A percentile compares a stretch with the other conserved stretches of the same genome.
Evolutionary conservation across 768 basidiomycete species (phyloP).

Genomic region (Xerocomus brunneocitrinus): DNA sequence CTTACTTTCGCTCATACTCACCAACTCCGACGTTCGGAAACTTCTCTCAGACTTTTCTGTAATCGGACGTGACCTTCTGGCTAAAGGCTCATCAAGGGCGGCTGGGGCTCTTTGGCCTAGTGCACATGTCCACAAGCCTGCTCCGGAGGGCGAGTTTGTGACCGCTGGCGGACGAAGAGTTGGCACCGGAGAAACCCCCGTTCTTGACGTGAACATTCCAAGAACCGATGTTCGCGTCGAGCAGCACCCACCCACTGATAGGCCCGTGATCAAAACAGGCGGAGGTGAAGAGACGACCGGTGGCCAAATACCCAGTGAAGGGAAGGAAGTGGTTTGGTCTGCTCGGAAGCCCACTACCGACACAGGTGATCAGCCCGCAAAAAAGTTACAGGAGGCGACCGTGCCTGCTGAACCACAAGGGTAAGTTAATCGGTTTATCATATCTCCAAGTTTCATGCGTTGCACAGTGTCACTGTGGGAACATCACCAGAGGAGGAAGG

Average conservation of each 20-base stretch:
- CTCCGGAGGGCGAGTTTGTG: slow-evolving; percentile 63
- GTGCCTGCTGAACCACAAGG: slow-evolving; percentile 4
- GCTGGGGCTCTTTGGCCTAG: slow-evolving; percentile 65
- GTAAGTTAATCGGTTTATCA: slow-evolving; percentile 8
- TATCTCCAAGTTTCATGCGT: background rate
- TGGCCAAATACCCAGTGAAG: slow-evolving; percentile 20
- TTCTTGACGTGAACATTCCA: slow-evolving; percentile 44
- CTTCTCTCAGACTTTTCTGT: slow-evolving; percentile 73
- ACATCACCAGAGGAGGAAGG: slow-evolving; percentile 30
- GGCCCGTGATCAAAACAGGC: slow-evolving; percentile 29
- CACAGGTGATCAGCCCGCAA: background rate
- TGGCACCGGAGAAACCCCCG: slow-evolving; percentile 43
- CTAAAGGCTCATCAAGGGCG: slow-evolving; percentile 65
- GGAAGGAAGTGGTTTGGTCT: slow-evolving; percentile 10
- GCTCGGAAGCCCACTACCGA: slow-evolving; percentile 6
- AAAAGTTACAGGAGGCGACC: slow-evolving; percentile 4
- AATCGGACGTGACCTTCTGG: slow-evolving; percentile 81
- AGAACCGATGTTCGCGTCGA: slow-evolving; percentile 38
- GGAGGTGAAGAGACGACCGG: slow-evolving; percentile 33
- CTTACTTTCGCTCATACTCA: slow-evolving; percentile 77
- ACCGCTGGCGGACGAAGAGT: slow-evolving; percentile 40
- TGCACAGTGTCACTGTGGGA: slow-evolving; percentile 23
- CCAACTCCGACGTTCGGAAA: slow-evolving; percentile 92
- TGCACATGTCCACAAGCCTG: slow-evolving; percentile 60
- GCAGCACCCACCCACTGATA: slow-evolving; percentile 51